Evolutionary conservation across 2,329 filamentous ascomycete species (phyloP).

Genomic region (Colletotrichum liriopes): DNA sequence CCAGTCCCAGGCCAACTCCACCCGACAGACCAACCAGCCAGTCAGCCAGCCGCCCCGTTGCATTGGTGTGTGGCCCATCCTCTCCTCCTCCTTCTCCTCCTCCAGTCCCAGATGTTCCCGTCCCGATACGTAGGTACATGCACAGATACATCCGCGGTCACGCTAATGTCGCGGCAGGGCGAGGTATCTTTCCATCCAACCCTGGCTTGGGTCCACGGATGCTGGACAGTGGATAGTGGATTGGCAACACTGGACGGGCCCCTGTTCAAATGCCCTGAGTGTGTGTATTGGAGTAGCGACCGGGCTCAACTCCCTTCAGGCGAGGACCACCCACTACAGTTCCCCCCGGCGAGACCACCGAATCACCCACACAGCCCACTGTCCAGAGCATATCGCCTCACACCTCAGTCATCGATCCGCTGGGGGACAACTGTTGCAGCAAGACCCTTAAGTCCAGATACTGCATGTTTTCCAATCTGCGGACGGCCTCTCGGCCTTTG

Average conservation of each 20-base stretch:
- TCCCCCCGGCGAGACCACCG: conserved; percentile 25
- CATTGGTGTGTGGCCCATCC: conserved; percentile 28
- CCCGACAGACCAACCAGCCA: conserved; percentile 24
- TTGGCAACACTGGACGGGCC: conserved; percentile 1
- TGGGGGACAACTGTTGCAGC: conserved; percentile 7
- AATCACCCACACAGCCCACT: conserved; percentile 32
- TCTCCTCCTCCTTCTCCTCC: conserved; percentile 6
- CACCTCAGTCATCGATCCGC: conserved; percentile 21
- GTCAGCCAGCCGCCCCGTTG: conserved; percentile 6
- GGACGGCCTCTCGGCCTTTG: background rate
- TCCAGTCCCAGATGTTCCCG: conserved; percentile 34
- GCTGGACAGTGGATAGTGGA: conserved; percentile 9
- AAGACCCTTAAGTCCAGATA: conserved; percentile 13
- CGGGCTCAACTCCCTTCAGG: conserved; percentile 18
- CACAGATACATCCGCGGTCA: conserved; percentile 8
- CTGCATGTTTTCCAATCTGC: background rate
- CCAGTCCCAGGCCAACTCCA: conserved; percentile 29
- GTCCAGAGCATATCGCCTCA: conserved; percentile 37
- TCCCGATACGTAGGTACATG: conserved; percentile 12
- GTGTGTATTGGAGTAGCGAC: background rate
- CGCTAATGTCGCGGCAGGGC: background rate
- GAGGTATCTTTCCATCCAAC: conserved; percentile 18
- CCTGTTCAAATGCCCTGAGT: conserved; percentile 9
- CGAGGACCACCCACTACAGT: conserved; percentile 34
- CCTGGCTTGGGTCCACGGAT: conserved; percentile 17